Conservation (phyloP, 1,139 yeast species). For the Zygotorulaspora mrakii region DNA sequence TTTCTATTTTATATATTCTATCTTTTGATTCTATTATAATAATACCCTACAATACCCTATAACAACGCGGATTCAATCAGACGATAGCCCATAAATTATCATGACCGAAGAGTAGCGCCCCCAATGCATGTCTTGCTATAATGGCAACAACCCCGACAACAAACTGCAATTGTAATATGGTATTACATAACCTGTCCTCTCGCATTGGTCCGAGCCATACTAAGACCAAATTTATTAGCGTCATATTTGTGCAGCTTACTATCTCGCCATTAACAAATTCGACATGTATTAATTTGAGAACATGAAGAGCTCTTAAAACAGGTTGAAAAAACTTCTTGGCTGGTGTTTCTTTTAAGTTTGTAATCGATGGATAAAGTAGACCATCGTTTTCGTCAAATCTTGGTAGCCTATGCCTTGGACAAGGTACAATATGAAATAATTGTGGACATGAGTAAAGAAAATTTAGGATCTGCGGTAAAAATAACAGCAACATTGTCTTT, state of each 20-base stretch:
- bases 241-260: constrained; percentile 67
- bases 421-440: constrained; percentile 75
- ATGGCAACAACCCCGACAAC: constrained; percentile 63
- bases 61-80: too few species aligned
- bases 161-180: constrained; percentile 61
- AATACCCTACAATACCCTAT: too few species aligned
- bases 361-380: constrained; percentile 70
- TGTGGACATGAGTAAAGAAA: constrained; percentile 90
- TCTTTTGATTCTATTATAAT: too few species aligned
- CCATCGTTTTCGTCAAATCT: constrained; percentile 64
- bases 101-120: constrained; percentile 81
- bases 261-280: constrained; percentile 31
- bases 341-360: constrained; percentile 42
- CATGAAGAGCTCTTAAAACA: constrained; percentile 36
- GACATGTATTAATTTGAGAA: constrained; percentile 47
- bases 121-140: constrained; percentile 73
- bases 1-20: neutral
- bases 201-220: constrained; percentile 88
- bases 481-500: constrained; percentile 79
- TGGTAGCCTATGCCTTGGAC: constrained; percentile 95
- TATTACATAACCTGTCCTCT: constrained; percentile 68
- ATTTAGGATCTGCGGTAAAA: constrained; percentile 86
- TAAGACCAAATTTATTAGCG: constrained; percentile 74
- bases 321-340: constrained; percentile 35
- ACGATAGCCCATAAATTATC: constrained; percentile 57